Evolutionary conservation across 805 yeast genomes (phyloP), one percentile per base, ranked within the genome.

Genomic region (Candida xiaguanensis): DNA sequence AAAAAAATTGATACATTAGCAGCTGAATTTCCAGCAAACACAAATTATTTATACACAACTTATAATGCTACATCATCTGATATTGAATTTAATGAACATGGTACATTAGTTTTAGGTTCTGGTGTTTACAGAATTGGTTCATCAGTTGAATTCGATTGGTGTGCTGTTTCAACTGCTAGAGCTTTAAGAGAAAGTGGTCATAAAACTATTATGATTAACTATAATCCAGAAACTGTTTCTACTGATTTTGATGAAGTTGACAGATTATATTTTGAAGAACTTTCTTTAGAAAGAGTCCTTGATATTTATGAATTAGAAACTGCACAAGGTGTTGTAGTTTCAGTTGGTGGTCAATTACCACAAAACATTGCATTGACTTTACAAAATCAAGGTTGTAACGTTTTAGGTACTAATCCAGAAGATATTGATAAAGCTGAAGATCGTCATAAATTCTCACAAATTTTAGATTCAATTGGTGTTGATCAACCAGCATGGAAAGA

Each of bases 401-500:
- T 91, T 33, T 73, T 93, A 46, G 99, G 99, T 61, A 91, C 99
- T 36, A 74, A 85, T 60, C 99, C 99, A 38, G 83, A 79, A 61
- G 95, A 88, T 61, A 91, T 91, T 55, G 99, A 91, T 67, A 85
- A 81, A 63, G 99, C 99, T 46, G 99, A 91, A 73, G 95, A 93
- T 67, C 88, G 99, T 72, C 96, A 91, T 72, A 93, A 91, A 72
- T 91, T 91, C 70, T 90, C 97, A 15, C 82, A 88, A 38, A 91
- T 91, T 55, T 75, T 93, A 58, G 98, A 91, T 65, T 81, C 93
- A 33, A 88, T 93, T 58, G 83, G 83, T 26, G 85, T 91, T 53
- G 98, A 89, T 65, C 99, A 91, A 74, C 99, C 99, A 31, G 85
- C 85, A 48, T 91, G 99, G 99, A 87, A 88, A 65, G 98, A 93